Evolutionary conservation across 192 early-diverging fungal species (phyloP), one percentile per base, ranked within the genome.

Genomic region (Lobosporangium transversale): DNA sequence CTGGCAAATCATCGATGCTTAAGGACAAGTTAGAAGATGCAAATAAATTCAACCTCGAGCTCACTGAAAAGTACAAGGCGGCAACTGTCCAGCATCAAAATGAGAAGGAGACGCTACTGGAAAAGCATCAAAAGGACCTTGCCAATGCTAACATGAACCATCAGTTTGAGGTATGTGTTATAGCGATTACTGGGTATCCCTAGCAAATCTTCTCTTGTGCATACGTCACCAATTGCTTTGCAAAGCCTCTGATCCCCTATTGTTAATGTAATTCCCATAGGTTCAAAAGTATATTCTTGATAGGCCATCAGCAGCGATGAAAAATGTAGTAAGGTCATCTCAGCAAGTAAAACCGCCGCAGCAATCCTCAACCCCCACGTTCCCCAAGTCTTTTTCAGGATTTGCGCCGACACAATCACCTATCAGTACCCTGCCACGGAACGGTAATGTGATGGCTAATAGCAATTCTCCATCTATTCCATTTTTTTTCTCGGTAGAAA

Each of bases 151-250:
- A 65, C 12, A 58, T 74, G 37, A 33, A 42, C 40, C 70, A 65
- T 42, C 62, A 65, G 21, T 74, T 74, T 45, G 70, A 64, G 23
- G 70, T 74, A 30, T 35, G 50, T 59, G 27, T 27, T 33, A 42
- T 17, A 42, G 40, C 17, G 9, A 42, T 42, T 49, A 23, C 18
- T 21, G 47, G 20, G 14, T n/a, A n/a, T 21, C 21, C 47, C n/a
- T 49, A 15, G 7, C 14, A 7, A 23, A 9, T 17, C 5, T 37
- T 14, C 50, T 53, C 23, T 64, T 55, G 8, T 40, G 37, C 37
- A 7, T 40, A n/a, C n/a, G n/a, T n/a, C n/a, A n/a, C n/a, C n/a
- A n/a, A n/a, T n/a, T n/a, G n/a, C n/a, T n/a, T n/a, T n/a, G n/a
- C n/a, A n/a, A n/a, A n/a, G n/a, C n/a, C n/a, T n/a, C n/a, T n/a